phyloP scores from a whole-genome alignment of 176 grass and related monocot species.

The Thalia dealbata region DNA sequence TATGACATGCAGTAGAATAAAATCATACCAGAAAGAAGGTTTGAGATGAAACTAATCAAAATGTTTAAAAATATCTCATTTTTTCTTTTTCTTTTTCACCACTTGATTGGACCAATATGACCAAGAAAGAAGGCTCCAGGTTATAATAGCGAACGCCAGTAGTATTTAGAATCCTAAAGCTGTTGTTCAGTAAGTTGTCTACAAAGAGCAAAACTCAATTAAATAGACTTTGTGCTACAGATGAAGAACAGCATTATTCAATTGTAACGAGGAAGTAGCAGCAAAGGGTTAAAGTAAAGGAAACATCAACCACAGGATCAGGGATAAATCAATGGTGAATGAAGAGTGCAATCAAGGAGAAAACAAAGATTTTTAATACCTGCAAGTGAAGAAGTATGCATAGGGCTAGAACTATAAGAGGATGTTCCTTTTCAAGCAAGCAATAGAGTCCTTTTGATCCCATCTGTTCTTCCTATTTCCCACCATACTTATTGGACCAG shows the following conservation, averaged over 20 bases:
- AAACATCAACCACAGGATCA: not conserved
- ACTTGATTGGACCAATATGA: not conserved
- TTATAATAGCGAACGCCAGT: not conserved
- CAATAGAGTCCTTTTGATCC: too few species aligned
- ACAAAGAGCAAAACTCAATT: not conserved
- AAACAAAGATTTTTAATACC: slow-evolving; percentile 1
- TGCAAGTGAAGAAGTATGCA: not conserved
- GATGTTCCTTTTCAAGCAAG: not conserved
- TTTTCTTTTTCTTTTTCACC: not conserved
- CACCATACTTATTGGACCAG: too few species aligned
- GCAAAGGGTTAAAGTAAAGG: not conserved
- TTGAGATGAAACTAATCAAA: not conserved
- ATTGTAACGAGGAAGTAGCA: not conserved
- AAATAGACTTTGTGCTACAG: not conserved
- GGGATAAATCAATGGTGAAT: not conserved
- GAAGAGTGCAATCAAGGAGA: not conserved
- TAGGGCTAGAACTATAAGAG: not conserved
- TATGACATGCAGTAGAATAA: not conserved
- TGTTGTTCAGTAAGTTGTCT: not conserved
- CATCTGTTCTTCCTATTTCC: too few species aligned
- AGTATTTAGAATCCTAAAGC: not conserved
- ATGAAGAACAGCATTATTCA: not conserved
- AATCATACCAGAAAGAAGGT: not conserved
- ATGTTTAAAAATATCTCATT: not conserved
- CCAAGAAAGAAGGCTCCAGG: not conserved